phyloP scores from a whole-genome alignment of 805 yeast genomes.

The Kodamaea neixiangensis region DNA sequence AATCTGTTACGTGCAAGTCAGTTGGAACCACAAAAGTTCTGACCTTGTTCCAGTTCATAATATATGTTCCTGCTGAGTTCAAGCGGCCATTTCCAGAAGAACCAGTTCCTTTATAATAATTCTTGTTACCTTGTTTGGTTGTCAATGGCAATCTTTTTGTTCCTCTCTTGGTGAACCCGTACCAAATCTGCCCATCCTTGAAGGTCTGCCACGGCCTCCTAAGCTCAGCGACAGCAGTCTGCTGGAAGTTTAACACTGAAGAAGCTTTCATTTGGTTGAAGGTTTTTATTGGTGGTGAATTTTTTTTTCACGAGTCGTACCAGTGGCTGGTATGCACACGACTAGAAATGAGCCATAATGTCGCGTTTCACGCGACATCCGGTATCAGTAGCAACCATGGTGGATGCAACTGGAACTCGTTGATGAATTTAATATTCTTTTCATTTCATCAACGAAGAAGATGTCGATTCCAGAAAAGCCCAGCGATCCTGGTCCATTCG shows the following conservation, averaged over 20 bases:
- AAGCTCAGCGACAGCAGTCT: slow-evolving; percentile 42
- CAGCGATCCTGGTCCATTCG: slow-evolving; percentile 26
- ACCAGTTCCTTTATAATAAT: slow-evolving; percentile 93
- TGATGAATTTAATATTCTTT: not conserved
- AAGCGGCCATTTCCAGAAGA: slow-evolving; percentile 89
- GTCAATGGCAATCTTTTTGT: slow-evolving; percentile 82
- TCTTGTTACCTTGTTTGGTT: slow-evolving; percentile 92
- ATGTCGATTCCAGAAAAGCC: slow-evolving; percentile 33
- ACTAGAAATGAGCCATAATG: not conserved
- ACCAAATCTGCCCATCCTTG: slow-evolving; percentile 80
- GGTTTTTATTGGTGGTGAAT: not conserved
- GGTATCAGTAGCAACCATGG: not conserved
- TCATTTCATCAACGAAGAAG: not conserved
- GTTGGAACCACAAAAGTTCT: slow-evolving; percentile 87
- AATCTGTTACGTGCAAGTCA: slow-evolving; percentile 30
- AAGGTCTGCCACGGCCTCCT: slow-evolving; percentile 89
- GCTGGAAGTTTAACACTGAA: slow-evolving; percentile 42
- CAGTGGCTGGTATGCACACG: slow-evolving; percentile 1
- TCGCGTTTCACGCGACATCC: not conserved
- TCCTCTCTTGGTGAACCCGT: slow-evolving; percentile 77
- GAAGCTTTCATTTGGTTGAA: slow-evolving; percentile 51
- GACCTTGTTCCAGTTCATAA: slow-evolving; percentile 80
- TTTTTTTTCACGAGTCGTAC: slow-evolving; percentile 3
- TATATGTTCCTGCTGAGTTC: slow-evolving; percentile 72
- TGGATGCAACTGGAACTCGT: not conserved